Conservation (phyloP, 495 filamentous ascomycete species). For the Parathielavia appendiculata region DNA sequence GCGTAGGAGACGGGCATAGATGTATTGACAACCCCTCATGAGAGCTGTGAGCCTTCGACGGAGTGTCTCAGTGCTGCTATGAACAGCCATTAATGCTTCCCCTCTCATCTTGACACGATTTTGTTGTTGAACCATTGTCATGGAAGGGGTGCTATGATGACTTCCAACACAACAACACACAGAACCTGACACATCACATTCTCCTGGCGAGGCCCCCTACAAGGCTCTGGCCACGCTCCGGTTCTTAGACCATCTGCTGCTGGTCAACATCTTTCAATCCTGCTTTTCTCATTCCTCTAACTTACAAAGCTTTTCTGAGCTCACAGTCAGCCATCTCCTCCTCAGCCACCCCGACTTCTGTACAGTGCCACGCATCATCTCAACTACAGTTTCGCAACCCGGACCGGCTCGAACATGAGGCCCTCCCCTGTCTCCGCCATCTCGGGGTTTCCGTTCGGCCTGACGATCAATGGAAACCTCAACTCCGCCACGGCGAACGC, state of each 20-base stretch:
- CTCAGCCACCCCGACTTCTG: not conserved
- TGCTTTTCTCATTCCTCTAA: no score
- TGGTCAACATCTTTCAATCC: no score
- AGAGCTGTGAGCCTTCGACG: not conserved
- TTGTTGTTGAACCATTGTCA: no score
- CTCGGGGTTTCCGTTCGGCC: not conserved
- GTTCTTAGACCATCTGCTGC: no score
- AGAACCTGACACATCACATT: no score
- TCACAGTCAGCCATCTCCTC: not conserved
- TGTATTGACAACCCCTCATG: not conserved
- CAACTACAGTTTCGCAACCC: not conserved
- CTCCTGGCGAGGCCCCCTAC: no score
- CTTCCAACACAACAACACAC: no score
- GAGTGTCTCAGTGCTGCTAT: not conserved
- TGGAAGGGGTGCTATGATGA: no score
- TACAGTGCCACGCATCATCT: not conserved
- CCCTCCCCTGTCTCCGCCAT: not conserved
- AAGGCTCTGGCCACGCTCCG: no score
- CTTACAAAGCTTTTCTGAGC: no score
- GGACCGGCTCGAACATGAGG: not conserved
- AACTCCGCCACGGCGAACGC: slow-evolving; percentile 9
- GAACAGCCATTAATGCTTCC: no score
- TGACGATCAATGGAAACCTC: not conserved
- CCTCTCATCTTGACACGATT: no score
- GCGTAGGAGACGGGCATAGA: not conserved